These are phyloP conservation scores for Tolypocladium paradoxum DNA, from an alignment of 2,329 filamentous ascomycete species.

Conservation along the genomic window DNA sequence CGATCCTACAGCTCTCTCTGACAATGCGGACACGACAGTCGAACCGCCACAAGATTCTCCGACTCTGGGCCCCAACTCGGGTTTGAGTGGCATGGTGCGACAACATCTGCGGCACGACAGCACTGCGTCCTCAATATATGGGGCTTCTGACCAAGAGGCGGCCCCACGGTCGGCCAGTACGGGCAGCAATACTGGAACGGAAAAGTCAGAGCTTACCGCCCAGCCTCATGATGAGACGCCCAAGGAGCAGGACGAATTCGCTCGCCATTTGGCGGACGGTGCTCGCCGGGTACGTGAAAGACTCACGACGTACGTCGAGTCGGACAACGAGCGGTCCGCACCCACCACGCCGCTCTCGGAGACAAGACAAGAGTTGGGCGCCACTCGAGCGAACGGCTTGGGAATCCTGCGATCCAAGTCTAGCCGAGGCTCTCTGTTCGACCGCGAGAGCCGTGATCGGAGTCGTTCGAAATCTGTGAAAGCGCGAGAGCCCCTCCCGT, in stretches of 20 bases:
- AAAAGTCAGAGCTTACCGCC: neutral
- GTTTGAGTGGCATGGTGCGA: slow-evolving; percentile 70
- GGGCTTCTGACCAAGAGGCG: slow-evolving; percentile 27
- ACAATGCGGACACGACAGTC: slow-evolving; percentile 9
- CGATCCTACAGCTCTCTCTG: slow-evolving; percentile 15
- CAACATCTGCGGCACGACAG: slow-evolving; percentile 78
- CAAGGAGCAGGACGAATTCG: slow-evolving; percentile 57
- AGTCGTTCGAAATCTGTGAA: slow-evolving; percentile 47
- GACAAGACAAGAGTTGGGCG: slow-evolving; percentile 17
- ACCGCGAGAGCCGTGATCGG: slow-evolving; percentile 27
- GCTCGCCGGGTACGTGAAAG: slow-evolving; percentile 63
- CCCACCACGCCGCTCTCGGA: slow-evolving; percentile 23
- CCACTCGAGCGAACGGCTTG: slow-evolving; percentile 42
- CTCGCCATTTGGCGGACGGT: slow-evolving; percentile 59
- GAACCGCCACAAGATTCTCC: slow-evolving; percentile 54
- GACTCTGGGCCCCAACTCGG: slow-evolving; percentile 58
- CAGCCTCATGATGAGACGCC: neutral
- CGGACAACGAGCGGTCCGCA: slow-evolving; percentile 35
- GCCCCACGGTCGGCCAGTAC: slow-evolving; percentile 2
- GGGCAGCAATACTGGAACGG: neutral
- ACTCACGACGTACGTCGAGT: slow-evolving; percentile 57
- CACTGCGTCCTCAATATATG: slow-evolving; percentile 70
- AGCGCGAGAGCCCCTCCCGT: slow-evolving; percentile 44
- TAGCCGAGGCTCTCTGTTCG: slow-evolving; percentile 54
- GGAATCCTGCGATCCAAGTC: slow-evolving; percentile 56